Base-by-base conservation (phyloP, 1,284 basidiomycete species). In the Rhodotorula mucilaginosa region DNA sequence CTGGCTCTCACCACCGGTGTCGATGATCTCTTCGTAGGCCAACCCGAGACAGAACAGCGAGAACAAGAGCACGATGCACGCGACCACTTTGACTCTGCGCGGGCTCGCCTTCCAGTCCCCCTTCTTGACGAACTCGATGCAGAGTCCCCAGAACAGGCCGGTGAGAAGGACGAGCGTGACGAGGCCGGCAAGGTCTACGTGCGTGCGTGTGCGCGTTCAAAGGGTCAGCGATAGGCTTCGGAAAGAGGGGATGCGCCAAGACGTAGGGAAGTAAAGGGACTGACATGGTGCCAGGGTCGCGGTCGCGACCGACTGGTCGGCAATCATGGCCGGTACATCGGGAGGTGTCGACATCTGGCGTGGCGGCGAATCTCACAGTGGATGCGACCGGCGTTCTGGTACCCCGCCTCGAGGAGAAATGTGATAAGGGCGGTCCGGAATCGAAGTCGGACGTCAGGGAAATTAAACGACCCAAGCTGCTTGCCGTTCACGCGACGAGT, bases 71-170 rank as follows among this genome's bases (percentile, higher is more conserved):
- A 71, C 69, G 44, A 58, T n/a, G 61, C 69, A 64, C 2, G 26
- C 48, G 19, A 57, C 49, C n/a, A 18, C 60, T n/a, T 51, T 57
- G 31, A 62, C 60, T 12, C 5, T 4, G 46, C 23, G 29, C 34
- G 54, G 15, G 23, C 54, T 56, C 49, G 66, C 19, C 3, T 16
- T 8, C 31, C 23, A n/a, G n/a, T 67, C 66, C 2, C 21, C 19
- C 10, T n/a, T 23, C 31, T 58, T 47, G 48, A 29, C 23, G 13
- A 34, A 47, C 18, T 26, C n/a, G 58, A n/a, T 13, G 26, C 57
- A 67, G 18, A 67, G 54, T 16, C 54, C 52, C 19, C 61, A 47
- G 60, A 29, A 67, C 29, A 62, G 23, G 29, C 66, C 66, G 47
- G 29, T 46, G 52, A 67, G 60, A 47, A 67, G 60, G 66, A 67